Evolutionary conservation across 805 yeast genomes (phyloP).

Genomic region (Saccharomyces paradoxus): DNA sequence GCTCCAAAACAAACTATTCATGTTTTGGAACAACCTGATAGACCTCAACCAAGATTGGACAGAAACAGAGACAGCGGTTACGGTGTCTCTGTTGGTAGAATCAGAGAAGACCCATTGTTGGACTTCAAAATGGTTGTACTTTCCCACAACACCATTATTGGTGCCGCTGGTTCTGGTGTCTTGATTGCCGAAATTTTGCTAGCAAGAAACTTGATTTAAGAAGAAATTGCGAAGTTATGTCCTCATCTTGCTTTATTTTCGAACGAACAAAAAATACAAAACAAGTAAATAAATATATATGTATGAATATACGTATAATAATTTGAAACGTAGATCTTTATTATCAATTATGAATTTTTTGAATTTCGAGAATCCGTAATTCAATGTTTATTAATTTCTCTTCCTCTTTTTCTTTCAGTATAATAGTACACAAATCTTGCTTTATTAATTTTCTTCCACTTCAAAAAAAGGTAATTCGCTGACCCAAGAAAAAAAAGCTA

Average conservation of each 20-base stretch:
- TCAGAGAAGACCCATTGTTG: conserved; percentile 86
- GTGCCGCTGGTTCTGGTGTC: conserved; percentile 98
- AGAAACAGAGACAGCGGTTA: conserved; percentile 90
- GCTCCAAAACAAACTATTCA: conserved; percentile 92
- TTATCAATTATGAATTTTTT: background rate
- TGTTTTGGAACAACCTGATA: conserved; percentile 79
- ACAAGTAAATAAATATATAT: background rate
- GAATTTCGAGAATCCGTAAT: background rate
- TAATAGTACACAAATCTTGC: too few relatives aligned
- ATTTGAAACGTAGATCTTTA: background rate
- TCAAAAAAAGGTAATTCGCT: background rate
- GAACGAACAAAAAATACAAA: background rate
- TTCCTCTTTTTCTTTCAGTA: background rate
- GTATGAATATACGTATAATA: conserved; percentile 1
- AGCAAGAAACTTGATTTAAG: conserved; percentile 65
- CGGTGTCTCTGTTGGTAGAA: conserved; percentile 90
- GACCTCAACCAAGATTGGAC: conserved; percentile 98
- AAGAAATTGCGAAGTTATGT: background rate
- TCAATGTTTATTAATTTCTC: background rate
- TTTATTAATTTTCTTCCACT: background rate
- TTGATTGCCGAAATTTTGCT: conserved; percentile 85
- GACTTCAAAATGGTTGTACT: conserved; percentile 96
- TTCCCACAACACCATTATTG: conserved; percentile 94
- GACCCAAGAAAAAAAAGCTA: background rate
- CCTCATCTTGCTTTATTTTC: background rate